Percentiles rank a stretch among this genome's conserved stretches.
Conservation (phyloP, 768 basidiomycete species). For the Amanita exitialis region DNA sequence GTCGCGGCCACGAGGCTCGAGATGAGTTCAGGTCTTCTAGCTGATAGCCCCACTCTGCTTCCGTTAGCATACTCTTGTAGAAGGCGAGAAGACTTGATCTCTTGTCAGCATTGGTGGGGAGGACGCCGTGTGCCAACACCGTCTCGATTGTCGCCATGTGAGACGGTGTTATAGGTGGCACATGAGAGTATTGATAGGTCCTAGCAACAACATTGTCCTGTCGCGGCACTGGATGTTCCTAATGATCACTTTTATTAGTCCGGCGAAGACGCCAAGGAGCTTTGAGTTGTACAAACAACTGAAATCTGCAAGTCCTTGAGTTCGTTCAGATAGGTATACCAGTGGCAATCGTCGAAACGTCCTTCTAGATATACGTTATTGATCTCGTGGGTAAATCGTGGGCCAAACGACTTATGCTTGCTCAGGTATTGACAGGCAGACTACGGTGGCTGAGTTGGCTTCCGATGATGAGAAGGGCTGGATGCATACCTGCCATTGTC, state of each 20-base stretch:
- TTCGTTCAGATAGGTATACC: no score
- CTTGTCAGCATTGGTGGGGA: neutral
- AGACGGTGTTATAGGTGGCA: neutral
- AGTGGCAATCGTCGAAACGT: no score
- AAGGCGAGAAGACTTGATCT: neutral
- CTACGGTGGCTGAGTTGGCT: neutral
- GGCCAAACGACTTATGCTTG: neutral
- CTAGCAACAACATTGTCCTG: neutral
- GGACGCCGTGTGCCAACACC: neutral
- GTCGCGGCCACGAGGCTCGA: neutral
- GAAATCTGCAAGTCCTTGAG: no score
- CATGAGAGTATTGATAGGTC: neutral
- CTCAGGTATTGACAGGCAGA: neutral
- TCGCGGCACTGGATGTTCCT: no score
- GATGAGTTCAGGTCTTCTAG: no score
- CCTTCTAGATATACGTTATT: no score
- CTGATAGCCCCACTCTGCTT: conserved; percentile 1
- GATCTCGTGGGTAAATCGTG: neutral
- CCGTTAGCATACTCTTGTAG: conserved; percentile 3
- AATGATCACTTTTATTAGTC: no score
- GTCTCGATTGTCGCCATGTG: neutral
- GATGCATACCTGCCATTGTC: no score
- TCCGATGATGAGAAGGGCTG: neutral
- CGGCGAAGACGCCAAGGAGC: no score
- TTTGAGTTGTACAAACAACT: no score